phyloP scores from a whole-genome alignment of 192 early-diverging fungal species.

The Piromyces finnis region DNA sequence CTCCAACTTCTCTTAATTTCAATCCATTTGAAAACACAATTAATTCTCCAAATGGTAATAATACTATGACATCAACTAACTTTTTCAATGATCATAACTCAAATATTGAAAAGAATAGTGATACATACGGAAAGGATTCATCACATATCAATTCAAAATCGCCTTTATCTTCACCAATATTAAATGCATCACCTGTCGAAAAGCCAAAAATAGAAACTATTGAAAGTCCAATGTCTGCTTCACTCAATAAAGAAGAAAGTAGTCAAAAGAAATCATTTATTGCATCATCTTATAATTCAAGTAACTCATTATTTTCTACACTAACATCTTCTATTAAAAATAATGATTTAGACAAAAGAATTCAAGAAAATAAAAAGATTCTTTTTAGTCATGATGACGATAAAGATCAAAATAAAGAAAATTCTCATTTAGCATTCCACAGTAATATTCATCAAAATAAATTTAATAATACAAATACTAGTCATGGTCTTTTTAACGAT shows the following conservation, averaged over 20 bases:
- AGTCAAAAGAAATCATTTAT: background rate
- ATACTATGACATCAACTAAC: no score
- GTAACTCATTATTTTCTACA: background rate
- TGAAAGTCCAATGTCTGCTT: background rate
- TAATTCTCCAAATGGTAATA: no score
- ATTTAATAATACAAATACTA: background rate
- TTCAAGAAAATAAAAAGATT: background rate
- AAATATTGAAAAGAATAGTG: no score
- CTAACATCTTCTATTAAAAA: background rate
- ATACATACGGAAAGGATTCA: background rate
- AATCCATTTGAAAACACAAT: background rate
- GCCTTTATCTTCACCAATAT: no score
- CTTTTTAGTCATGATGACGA: background rate
- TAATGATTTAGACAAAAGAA: background rate
- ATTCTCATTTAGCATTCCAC: background rate
- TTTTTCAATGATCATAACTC: no score
- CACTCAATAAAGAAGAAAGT: background rate
- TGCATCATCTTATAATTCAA: background rate
- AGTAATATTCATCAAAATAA: no score
- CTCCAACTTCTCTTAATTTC: background rate
- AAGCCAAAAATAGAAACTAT: no score
- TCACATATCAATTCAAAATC: no score
- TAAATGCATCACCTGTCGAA: no score
- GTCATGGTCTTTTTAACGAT: background rate
- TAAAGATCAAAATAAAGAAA: background rate